phyloP scores from a whole-genome alignment of 2,329 filamentous ascomycete genomes.

The Neonectria magnoliae region DNA sequence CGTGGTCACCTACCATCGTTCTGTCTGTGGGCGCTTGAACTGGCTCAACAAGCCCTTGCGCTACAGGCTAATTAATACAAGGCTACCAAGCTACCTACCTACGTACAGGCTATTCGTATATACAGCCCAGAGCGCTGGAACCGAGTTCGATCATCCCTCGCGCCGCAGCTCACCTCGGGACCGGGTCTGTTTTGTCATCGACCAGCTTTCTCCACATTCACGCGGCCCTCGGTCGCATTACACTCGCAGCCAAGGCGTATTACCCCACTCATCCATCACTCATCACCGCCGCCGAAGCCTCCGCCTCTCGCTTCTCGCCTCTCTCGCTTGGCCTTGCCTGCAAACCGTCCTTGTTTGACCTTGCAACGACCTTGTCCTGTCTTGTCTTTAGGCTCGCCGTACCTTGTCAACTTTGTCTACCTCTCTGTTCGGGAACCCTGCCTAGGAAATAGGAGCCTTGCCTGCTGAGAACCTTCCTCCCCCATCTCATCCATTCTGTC shows the following conservation, averaged over 20 bases:
- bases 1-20: not conserved
- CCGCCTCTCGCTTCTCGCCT: conserved; percentile 20
- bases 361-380: conserved; percentile 14
- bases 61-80: too few species aligned
- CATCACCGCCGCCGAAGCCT: conserved; percentile 33
- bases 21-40: conserved; percentile 10
- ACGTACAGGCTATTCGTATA: not conserved
- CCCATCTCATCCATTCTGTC: conserved; percentile 17
- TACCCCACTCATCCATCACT: conserved; percentile 7
- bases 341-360: not conserved
- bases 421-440: not conserved
- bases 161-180: conserved; percentile 14
- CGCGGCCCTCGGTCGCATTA: conserved; percentile 40
- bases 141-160: conserved; percentile 25
- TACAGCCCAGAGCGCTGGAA: not conserved
- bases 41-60: not conserved
- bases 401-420: not conserved
- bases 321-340: conserved; percentile 22
- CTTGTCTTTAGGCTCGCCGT: not conserved
- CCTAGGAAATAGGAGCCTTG: not conserved
- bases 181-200: conserved; percentile 23
- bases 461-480: not conserved
- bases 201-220: conserved; percentile 41
- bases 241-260: conserved; percentile 27
- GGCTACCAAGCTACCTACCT: too few species aligned